Evolutionary conservation across 1,284 basidiomycete species (phyloP), one percentile per base, ranked within the genome.

Genomic region (Mycosarcoma maydis): DNA sequence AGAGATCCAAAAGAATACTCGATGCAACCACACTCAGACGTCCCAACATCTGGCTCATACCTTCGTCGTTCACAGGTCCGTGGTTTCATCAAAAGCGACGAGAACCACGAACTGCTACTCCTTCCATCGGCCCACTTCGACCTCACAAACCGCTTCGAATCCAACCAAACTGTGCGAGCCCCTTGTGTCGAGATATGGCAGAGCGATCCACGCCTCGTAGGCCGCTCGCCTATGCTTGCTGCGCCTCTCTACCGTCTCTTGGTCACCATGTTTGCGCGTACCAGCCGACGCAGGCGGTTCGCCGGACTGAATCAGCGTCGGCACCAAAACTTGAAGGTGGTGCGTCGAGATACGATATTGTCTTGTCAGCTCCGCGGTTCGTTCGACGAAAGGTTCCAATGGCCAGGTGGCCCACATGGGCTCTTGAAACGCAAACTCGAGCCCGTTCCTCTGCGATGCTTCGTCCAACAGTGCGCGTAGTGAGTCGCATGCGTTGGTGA

Each of bases 361-460:
- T n/a, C 44, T 40, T 9, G 58, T 57, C 41, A 60, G 19, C n/a
- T 61, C 54, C 16, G 44, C 17, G 9, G 47, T 24, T 16, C 46
- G 46, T 30, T 67, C 59, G 33, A 64, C 58, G 34, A 78, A 78
- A 8, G 61, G 69, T n/a, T 72, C 67, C 30, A 78, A 37, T 5
- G 75, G 55, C 77, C 77, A 78, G 6, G 75, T 77, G 16, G 59
- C 75, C 77, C 77, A 78, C 41, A 78, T 41, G 0, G 77, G 61
- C 13, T 71, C 53, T 29, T 61, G 50, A n/a, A 71, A 65, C 9
- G 60, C 67, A 17, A 69, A 72, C 17, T 69, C 62, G 27, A 64
- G 53, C 1, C 71, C 59, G 33, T 65, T 67, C n/a, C 60, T 59
- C 26, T 60, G 52, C 3, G 67, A 34, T 14, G 72, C 59, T 17